Base-by-base conservation (phyloP, 2,329 filamentous ascomycete species). In the Salinomyces thailandicus region DNA sequence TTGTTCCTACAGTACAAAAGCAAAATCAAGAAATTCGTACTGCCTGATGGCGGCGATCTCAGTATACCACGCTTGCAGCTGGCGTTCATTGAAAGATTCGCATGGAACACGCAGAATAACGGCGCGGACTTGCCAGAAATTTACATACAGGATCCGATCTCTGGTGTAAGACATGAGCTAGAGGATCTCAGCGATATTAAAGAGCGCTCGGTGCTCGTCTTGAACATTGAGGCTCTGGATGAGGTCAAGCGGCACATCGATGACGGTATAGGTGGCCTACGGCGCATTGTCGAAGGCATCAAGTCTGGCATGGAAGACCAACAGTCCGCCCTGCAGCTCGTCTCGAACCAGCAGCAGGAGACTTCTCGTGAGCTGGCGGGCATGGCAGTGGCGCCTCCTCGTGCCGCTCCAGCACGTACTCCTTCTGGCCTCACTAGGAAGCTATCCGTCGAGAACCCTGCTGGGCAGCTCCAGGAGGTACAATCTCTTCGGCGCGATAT, bases 1-100 rank as follows among this genome's bases (percentile, higher is more conserved):
- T 66, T 98, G 26, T 98, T 96, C 58, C 62, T 96, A 43, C 89
- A 96, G 61, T 95, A 96, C 65, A 94, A 93, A 58, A 91, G 82
- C 50, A 91, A 91, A 57, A 87, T 96, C 50, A 96, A 95, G 63
- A 96, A 96, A 59, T 93, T 93, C 56, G 77, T 94, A 12, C 72
- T 96, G 20, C 67, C 84, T 1, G 86, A 93, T 57, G 89, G 89
- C 1, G 78, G 79, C 19, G 85, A 89, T 44, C 69, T 98, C 8
- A 89, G 85, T 2, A 80, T 95, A 41, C 86, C 86, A 1, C 76
- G 87, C 16, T 62, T 98, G 39, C 89, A 98, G 59, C 72, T 98
- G 18, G 89, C 91, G 1, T 98, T 98, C 51, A 98, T 98, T 50
- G 91, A 98, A 50, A 98, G 95, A 58, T 98, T 98, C 56, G 91